Percentiles rank a stretch among this genome's conserved stretches.
These are phyloP conservation scores for Taxillus chinensis DNA, from an alignment of 164 flowering plant species.

Conservation along the genomic window DNA sequence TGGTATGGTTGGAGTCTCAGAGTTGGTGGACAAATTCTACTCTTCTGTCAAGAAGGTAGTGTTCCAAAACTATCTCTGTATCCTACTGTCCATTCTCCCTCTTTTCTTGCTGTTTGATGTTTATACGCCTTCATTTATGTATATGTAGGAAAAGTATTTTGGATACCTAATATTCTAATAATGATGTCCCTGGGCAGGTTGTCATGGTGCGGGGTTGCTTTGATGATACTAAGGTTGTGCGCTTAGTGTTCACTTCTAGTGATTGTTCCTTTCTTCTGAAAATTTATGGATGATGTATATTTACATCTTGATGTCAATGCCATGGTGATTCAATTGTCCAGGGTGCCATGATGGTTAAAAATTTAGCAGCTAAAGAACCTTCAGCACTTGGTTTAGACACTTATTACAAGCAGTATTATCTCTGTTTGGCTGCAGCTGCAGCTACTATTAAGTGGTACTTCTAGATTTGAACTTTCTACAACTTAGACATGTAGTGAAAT, in stretches of 20 bases:
- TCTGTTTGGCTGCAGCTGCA: slow-evolving; percentile 92
- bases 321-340: slow-evolving; percentile 16
- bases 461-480: slow-evolving; percentile 7
- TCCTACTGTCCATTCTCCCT: no score
- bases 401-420: slow-evolving; percentile 94
- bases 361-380: slow-evolving; percentile 78
- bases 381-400: slow-evolving; percentile 96
- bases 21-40: slow-evolving; percentile 60
- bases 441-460: slow-evolving; percentile 84
- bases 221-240: slow-evolving; percentile 90
- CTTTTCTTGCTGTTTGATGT: neutral
- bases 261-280: neutral
- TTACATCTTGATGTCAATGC: slow-evolving; percentile 4
- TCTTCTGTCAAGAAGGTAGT: slow-evolving; percentile 65
- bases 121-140: neutral
- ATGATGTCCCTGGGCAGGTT: slow-evolving; percentile 35
- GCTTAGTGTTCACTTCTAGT: slow-evolving; percentile 4
- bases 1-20: slow-evolving; percentile 89
- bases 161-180: neutral
- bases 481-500: neutral
- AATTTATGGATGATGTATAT: slow-evolving; percentile 1
- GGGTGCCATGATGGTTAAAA: slow-evolving; percentile 81
- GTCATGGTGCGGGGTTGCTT: slow-evolving; percentile 83
- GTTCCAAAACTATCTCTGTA: neutral
- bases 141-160: neutral